A percentile compares a stretch with the other conserved stretches of the same genome.
phyloP scores from a whole-genome alignment of 345 rosid species.

The Erucastrum elatum region DNA sequence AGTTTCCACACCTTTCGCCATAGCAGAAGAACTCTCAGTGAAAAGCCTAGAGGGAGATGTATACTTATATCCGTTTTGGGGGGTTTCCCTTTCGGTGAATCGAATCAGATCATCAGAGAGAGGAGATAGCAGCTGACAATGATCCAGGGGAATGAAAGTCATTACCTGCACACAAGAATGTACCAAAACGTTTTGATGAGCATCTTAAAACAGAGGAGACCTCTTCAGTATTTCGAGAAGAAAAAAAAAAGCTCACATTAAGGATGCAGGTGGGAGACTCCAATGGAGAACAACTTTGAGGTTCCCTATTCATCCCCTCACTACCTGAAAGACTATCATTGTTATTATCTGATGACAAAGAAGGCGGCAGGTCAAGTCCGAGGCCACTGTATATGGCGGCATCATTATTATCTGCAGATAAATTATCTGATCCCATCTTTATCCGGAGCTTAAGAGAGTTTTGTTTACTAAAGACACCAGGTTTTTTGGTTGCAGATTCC shows the following conservation, averaged over 20 bases:
- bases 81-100: slow-evolving; percentile 47
- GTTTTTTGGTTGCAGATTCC: slow-evolving; percentile 50
- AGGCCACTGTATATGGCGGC: slow-evolving; percentile 88
- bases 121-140: slow-evolving; percentile 65
- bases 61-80: slow-evolving; percentile 42
- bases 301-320: slow-evolving; percentile 62
- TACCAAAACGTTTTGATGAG: slow-evolving; percentile 40
- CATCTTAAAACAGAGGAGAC: slow-evolving; percentile 25
- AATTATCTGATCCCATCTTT: slow-evolving; percentile 78
- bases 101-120: slow-evolving; percentile 58
- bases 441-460: slow-evolving; percentile 74
- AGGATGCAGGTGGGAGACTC: slow-evolving; percentile 73
- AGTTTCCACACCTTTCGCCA: slow-evolving; percentile 42
- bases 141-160: slow-evolving; percentile 67
- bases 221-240: slow-evolving; percentile 17
- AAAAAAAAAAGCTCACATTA: slow-evolving; percentile 48
- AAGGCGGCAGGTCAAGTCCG: slow-evolving; percentile 90
- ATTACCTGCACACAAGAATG: slow-evolving; percentile 60
- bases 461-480: slow-evolving; percentile 52
- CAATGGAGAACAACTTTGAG: slow-evolving; percentile 44
- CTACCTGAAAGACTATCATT: slow-evolving; percentile 81
- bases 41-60: slow-evolving; percentile 38
- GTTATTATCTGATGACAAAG: slow-evolving; percentile 73
- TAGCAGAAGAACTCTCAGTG: slow-evolving; percentile 37
- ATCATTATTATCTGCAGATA: slow-evolving; percentile 67